phyloP scores from a whole-genome alignment of 129 eudicot genomes.

The Gnaphalium uliginosum region DNA sequence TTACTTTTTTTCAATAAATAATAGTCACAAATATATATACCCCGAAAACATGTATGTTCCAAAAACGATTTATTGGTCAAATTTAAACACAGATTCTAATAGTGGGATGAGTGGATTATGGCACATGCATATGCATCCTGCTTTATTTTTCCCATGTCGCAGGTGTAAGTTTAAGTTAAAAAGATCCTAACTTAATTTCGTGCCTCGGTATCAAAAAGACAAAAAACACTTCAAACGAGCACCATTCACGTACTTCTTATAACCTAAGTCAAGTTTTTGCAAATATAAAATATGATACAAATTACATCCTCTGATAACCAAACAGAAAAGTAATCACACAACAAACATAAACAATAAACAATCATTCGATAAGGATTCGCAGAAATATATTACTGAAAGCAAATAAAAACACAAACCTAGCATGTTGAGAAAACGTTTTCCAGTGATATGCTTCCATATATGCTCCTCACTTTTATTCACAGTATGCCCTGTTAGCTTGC shows the following conservation, averaged over 20 bases:
- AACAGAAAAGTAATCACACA: neutral
- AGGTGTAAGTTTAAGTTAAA: neutral
- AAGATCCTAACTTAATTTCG: slow-evolving; percentile 8
- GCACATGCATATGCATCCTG: neutral
- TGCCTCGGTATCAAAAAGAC: neutral
- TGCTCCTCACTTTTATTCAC: slow-evolving; percentile 92
- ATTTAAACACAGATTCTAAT: neutral
- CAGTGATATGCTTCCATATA: slow-evolving; percentile 96
- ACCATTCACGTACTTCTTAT: neutral
- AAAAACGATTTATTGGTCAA: neutral
- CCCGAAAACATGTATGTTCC: slow-evolving; percentile 5
- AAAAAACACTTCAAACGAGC: slow-evolving; percentile 7
- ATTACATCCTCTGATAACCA: neutral
- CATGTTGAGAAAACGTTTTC: slow-evolving; percentile 79
- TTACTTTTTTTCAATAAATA: neutral
- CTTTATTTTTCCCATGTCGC: neutral
- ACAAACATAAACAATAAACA: slow-evolving; percentile 4
- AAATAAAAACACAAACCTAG: slow-evolving; percentile 62
- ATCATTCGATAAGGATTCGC: neutral
- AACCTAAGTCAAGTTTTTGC: neutral
- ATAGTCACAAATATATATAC: neutral
- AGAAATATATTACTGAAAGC: neutral
- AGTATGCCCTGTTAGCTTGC: slow-evolving; percentile 73
- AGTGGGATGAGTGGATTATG: neutral
- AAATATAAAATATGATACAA: neutral